These are phyloP conservation scores for Rosa chinensis DNA, from an alignment of 306 rosid genomes.

Conservation along the genomic window DNA sequence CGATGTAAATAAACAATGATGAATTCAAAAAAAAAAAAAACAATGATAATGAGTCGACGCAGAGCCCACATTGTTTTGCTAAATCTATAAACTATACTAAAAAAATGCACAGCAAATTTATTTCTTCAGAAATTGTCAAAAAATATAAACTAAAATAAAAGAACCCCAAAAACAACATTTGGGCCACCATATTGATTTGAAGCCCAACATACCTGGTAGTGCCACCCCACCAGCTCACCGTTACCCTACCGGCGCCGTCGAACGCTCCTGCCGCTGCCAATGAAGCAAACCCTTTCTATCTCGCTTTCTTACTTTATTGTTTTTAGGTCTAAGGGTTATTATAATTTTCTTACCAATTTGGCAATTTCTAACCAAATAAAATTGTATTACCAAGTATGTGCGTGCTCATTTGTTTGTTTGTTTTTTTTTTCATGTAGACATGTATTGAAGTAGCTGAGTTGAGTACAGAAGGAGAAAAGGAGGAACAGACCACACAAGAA, in stretches of 20 bases:
- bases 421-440: slow-evolving; percentile 10
- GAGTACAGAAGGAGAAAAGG: slow-evolving; percentile 11
- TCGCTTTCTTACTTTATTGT: not conserved
- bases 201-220: not conserved
- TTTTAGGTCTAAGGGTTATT: not conserved
- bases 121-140: not conserved
- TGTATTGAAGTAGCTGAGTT: slow-evolving; percentile 13
- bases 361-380: too few species aligned
- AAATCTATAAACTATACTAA: not conserved
- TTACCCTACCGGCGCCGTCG: not conserved
- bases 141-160: too few species aligned
- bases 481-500: slow-evolving; percentile 18
- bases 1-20: not conserved
- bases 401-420: too few species aligned
- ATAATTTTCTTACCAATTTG: too few species aligned
- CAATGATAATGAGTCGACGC: not conserved
- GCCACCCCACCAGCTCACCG: not conserved
- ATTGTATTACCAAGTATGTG: not conserved
- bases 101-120: too few species aligned
- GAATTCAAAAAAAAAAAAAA: not conserved
- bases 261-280: not conserved
- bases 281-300: not conserved
- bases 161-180: not conserved
- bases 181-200: not conserved
- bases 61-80: not conserved